These are phyloP conservation scores for Daldinia childiae DNA, from an alignment of 495 filamentous ascomycete genomes.

Conservation along the genomic window DNA sequence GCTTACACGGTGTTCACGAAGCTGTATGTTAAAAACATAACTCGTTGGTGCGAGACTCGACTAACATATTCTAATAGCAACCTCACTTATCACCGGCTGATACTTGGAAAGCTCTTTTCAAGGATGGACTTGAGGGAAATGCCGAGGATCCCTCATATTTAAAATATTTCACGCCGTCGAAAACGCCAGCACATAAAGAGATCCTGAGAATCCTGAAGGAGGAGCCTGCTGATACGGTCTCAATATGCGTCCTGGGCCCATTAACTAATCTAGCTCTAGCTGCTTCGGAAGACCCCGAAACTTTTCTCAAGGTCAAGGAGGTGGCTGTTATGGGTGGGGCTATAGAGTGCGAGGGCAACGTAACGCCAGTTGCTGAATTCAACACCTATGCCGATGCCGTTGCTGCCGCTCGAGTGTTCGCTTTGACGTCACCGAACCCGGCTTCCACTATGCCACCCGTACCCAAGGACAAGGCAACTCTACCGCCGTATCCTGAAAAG, in stretches of 20 bases:
- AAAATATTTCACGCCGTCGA: slow-evolving; percentile 75
- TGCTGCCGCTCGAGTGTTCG: slow-evolving; percentile 87
- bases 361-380: slow-evolving; percentile 83
- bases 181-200: slow-evolving; percentile 76
- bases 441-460: slow-evolving; percentile 71
- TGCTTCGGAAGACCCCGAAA: slow-evolving; percentile 81
- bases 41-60: neutral
- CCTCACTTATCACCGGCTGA: slow-evolving; percentile 85
- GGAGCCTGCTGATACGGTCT: slow-evolving; percentile 83
- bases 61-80: slow-evolving; percentile 64
- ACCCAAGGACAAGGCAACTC: slow-evolving; percentile 49
- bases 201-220: slow-evolving; percentile 83
- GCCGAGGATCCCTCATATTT: slow-evolving; percentile 55
- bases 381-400: slow-evolving; percentile 84
- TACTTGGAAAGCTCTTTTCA: slow-evolving; percentile 86
- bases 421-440: slow-evolving; percentile 84
- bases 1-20: slow-evolving; percentile 88
- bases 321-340: slow-evolving; percentile 97
- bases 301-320: slow-evolving; percentile 88
- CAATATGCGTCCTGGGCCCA: slow-evolving; percentile 87
- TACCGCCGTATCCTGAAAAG: slow-evolving; percentile 73
- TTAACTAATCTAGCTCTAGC: slow-evolving; percentile 91
- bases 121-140: slow-evolving; percentile 56
- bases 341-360: slow-evolving; percentile 81
- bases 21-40: slow-evolving; percentile 62